Evolutionary conservation across 331 rosid species (phyloP), one percentile per base, ranked within the genome.

Genomic region (Stylosanthes scabra): DNA sequence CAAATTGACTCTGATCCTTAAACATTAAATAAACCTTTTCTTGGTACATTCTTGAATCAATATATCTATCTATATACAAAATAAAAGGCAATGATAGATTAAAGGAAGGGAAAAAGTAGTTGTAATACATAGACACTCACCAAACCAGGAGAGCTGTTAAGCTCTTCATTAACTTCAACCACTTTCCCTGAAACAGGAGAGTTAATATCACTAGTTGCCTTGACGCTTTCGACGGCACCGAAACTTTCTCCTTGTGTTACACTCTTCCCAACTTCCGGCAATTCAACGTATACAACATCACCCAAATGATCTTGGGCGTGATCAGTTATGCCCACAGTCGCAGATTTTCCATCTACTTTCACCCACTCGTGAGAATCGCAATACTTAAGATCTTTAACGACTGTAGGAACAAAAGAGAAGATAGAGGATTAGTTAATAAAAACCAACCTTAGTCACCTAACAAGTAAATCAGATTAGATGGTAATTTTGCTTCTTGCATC

Each of bases 231-330:
- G 39, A 95, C 97, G 3, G 97, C 99, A 58, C 97, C 97, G 63
- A 94, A 91, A 71, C 89, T 62, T 54, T 52, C 75, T n/a, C 96
- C 97, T 63, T 91, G 93, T 41, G 72, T 79, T 46, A 90, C 89
- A 9, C 83, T 16, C 0, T 46, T 60, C 54, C 99, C 99, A 29
- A 88, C 89, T 58, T 94, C 99, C 1, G 97, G 99, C 86, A 90
- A 34, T 82, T 94, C 97, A 64, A 94, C 93, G 34, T 90, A 94
- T 20, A 94, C 97, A 83, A 91, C 97, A 83, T 94, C 99, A 14
- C 99, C 99, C 70, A 94, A 84, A 81, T 94, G 97, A 82, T 90
- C 96, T 83, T 94, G 99, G 41, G 97, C 97, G 74, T 91, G 99
- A 65, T 95, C 97, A 15, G 97, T 91, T 80, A 95, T 87, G 74